Conservation (phyloP, 306 rosid genomes). For the Pyrus betulifolia region DNA sequence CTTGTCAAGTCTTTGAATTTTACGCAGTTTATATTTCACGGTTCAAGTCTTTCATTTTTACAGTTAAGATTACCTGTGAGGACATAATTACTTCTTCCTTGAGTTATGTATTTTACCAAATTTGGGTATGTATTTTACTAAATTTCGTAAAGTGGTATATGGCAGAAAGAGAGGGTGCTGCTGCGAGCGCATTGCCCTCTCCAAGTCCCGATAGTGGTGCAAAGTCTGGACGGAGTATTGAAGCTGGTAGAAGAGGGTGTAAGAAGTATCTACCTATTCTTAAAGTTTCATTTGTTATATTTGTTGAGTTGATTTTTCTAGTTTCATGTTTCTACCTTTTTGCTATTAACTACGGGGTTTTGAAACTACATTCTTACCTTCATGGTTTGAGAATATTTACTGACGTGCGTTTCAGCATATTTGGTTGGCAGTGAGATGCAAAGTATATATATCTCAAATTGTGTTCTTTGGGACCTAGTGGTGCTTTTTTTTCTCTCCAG, state of each 20-base stretch:
- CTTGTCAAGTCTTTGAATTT: neutral
- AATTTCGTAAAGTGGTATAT: neutral
- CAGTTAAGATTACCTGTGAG: neutral
- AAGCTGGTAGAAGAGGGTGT: conserved; percentile 76
- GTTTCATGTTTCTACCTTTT: neutral
- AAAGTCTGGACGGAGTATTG: conserved; percentile 56
- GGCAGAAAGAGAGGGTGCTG: conserved; percentile 62
- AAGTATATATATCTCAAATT: no score
- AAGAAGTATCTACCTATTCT: conserved; percentile 53
- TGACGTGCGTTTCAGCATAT: neutral
- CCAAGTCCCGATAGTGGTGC: conserved; percentile 25
- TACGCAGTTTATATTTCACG: neutral
- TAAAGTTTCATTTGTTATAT: neutral
- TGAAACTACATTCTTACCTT: neutral
- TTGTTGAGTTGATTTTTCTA: neutral
- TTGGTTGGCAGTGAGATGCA: neutral
- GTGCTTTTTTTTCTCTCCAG: no score
- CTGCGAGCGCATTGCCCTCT: conserved; percentile 43
- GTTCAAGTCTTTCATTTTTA: neutral
- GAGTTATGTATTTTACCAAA: no score
- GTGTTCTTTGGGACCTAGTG: no score
- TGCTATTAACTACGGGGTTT: neutral
- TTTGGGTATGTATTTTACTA: neutral
- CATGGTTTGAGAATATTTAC: neutral
- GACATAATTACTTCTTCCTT: neutral